Conservation (phyloP, 202 grass and related monocot genomes). For the Panicum virgatum region DNA sequence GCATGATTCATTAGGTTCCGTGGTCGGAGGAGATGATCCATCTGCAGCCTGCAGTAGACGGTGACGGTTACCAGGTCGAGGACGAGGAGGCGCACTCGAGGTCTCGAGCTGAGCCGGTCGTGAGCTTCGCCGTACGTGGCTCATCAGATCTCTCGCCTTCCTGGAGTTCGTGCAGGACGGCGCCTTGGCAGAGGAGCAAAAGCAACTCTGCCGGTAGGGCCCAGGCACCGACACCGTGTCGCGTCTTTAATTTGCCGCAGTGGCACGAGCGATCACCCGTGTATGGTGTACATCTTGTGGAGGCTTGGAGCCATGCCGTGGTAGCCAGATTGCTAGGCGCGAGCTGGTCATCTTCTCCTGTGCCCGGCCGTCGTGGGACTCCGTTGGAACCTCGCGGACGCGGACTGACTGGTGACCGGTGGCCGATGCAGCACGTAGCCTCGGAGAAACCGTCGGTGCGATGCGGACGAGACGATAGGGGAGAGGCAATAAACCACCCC, state of each 20-base stretch:
- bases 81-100: not conserved
- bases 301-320: too few species aligned
- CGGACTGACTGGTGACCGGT: not conserved
- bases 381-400: not conserved
- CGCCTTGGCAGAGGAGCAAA: not conserved
- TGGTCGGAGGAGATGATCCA: not conserved
- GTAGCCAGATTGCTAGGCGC: not conserved
- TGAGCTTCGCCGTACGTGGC: not conserved
- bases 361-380: too few species aligned
- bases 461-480: too few species aligned
- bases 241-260: too few species aligned
- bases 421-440: not conserved
- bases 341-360: not conserved
- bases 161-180: not conserved
- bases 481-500: too few species aligned
- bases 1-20: constrained; percentile 37
- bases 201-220: not conserved
- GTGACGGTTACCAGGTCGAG: not conserved
- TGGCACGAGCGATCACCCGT: too few species aligned
- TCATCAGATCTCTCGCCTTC: not conserved
- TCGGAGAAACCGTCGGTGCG: not conserved
- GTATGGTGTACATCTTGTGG: too few species aligned
- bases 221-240: not conserved
- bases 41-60: not conserved
- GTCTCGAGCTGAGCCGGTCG: not conserved